Evolutionary conservation across 805 yeast species (phyloP), one percentile per base, ranked within the genome.

Genomic region (Candida piceae): DNA sequence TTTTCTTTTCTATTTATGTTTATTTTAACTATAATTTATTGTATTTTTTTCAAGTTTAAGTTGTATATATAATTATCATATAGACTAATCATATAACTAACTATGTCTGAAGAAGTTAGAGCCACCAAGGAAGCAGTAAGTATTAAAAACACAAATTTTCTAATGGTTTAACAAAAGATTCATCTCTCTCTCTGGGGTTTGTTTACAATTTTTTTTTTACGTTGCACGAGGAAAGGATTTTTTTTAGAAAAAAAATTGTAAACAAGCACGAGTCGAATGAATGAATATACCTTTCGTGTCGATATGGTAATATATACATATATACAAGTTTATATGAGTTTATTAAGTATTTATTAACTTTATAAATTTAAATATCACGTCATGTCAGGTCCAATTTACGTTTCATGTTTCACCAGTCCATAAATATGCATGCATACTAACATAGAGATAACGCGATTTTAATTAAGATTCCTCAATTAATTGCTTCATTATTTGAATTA

Each of bases 401-500:
- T n/a, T n/a, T n/a, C n/a, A n/a, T n/a, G n/a, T n/a, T n/a, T n/a
- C n/a, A n/a, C n/a, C n/a, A n/a, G n/a, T n/a, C n/a, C n/a, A n/a
- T n/a, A n/a, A n/a, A n/a, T n/a, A n/a, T n/a, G n/a, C n/a, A n/a
- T n/a, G 5, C 15, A n/a, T 42, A 41, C 54, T 49, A 49, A 49
- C 54, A 36, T 24, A 7, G 22, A 20, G 6, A 20, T 20, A 20
- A 20, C 22, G 9, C 9, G 9, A 20, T 20, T 20, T 7, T 20
- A 20, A 20, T 20, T 20, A 20, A 20, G 28, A n/a, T 29, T 15
- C 29, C 22, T 9, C 39, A 77, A 80, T 74, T 83, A 25, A 88
- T 88, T 40, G 74, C 93, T 28, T 77, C 95, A 1, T 72, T 88
- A 42, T 83, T 80, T 52, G 89, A 84, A 56, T 74, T 88, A 38